phyloP scores from a whole-genome alignment of 305 asterid species.

The Vinca major region DNA sequence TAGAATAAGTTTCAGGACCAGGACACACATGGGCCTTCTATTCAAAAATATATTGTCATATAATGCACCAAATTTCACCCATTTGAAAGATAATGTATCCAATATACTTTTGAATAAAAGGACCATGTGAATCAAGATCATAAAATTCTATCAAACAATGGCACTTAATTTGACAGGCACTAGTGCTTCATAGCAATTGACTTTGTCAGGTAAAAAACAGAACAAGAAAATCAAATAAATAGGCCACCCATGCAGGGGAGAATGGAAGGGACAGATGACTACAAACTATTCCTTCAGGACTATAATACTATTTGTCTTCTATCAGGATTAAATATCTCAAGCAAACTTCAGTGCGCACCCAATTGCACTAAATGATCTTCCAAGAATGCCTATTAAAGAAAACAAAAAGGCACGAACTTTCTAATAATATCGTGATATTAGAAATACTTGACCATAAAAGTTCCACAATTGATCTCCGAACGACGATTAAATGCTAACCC shows the following conservation, averaged over 20 bases:
- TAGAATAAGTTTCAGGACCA: conserved; percentile 11
- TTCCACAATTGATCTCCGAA: background rate
- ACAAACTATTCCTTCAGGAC: too few species aligned
- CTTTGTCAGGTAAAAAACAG: too few species aligned
- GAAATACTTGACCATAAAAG: background rate
- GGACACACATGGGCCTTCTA: conserved; percentile 30
- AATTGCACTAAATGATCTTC: background rate
- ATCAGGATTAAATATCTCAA: background rate
- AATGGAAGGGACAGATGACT: too few species aligned
- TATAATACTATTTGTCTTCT: background rate
- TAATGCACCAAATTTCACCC: too few species aligned
- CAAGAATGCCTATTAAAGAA: background rate
- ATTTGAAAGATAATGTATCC: background rate
- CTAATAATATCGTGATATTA: background rate
- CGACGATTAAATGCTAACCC: background rate
- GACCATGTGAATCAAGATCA: conserved; percentile 26
- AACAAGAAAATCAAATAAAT: too few species aligned
- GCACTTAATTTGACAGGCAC: too few species aligned
- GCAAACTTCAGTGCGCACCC: background rate
- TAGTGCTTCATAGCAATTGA: too few species aligned
- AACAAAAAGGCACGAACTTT: background rate
- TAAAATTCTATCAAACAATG: background rate
- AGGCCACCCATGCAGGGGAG: too few species aligned
- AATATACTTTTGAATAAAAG: conserved; percentile 25
- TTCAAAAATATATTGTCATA: conserved; percentile 26